These are phyloP conservation scores for Lachnum nothofagi DNA, from an alignment of 2,329 filamentous ascomycete species.

Conservation along the genomic window DNA sequence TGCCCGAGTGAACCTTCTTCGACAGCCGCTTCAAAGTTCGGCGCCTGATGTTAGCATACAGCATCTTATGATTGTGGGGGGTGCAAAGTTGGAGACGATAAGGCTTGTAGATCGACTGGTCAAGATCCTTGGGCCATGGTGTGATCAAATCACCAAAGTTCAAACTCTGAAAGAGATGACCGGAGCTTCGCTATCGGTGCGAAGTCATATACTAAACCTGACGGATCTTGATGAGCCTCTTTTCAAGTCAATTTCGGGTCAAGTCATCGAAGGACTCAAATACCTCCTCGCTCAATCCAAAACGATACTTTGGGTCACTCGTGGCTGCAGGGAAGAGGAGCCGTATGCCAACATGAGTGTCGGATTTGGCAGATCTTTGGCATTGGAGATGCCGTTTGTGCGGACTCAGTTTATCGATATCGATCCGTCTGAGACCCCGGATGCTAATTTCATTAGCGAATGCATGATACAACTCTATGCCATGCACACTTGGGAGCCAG, in stretches of 20 bases:
- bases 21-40: slow-evolving; percentile 23
- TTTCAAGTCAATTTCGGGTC: slow-evolving; percentile 19
- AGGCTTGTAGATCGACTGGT: slow-evolving; percentile 6
- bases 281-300: slow-evolving; percentile 1
- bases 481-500: background rate
- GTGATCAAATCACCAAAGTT: background rate
- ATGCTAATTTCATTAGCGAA: no score
- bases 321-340: slow-evolving; percentile 1
- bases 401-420: slow-evolving; percentile 15
- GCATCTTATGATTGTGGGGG: slow-evolving; percentile 20
- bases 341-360: slow-evolving; percentile 14
- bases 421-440: background rate
- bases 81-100: slow-evolving; percentile 13
- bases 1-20: slow-evolving; percentile 25
- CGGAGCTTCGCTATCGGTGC: background rate
- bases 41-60: background rate
- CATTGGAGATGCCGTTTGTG: slow-evolving; percentile 14
- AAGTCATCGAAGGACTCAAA: slow-evolving; percentile 6
- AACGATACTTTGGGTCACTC: slow-evolving; percentile 16
- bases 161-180: slow-evolving; percentile 9
- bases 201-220: slow-evolving; percentile 17
- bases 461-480: no score
- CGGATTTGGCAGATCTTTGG: slow-evolving; percentile 11
- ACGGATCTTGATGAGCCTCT: slow-evolving; percentile 31
- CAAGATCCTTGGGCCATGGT: background rate